Base-by-base conservation (phyloP, 768 basidiomycete genomes). In the Tephrocybe sp. region DNA sequence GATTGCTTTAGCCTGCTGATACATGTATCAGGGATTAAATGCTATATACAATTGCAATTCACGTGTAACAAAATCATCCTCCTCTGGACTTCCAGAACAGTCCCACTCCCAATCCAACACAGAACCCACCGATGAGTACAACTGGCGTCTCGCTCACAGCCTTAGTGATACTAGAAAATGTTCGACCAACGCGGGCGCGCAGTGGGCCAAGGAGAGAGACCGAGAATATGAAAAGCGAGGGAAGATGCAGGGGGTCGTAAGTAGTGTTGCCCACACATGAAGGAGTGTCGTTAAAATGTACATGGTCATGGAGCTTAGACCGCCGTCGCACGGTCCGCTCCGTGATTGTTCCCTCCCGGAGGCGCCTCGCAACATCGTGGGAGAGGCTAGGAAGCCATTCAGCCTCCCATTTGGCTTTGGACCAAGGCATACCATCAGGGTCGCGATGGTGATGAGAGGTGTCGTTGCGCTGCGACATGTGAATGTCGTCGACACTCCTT, bases 181-280 rank as follows among this genome's bases (percentile, higher is more conserved):
- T 60, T 41, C 60, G 62, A 14, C 54, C 51, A 6, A 73, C 33
- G 32, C 65, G 59, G 8, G 48, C 54, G 6, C 60, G 64, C 22
- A 77, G 56, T 2, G 84, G 84, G 0, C 70, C 73, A 8, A 87
- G 55, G 20, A 87, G 72, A 8, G 85, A 87, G 22, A 85, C 51
- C 1, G 85, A 82, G 58, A 85, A 77, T 41, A 79, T 60, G 6
- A 88, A 12, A 26, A 88, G 65, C 5, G 84, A 85, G 1, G 85
- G 83, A 32, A 87, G 61, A 61, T 87, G 84, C 13, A 89, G 65
- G 1, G 86, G 87, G 55, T 88, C 86, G 52, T 84, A 76, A 46
- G 32, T 45, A 49, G 49, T 49, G 17, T 40, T 47, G 43, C 31
- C 52, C 9, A 53, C 11, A 33, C 47, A 50, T 11, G 52, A 17